A percentile compares a stretch with the other conserved stretches of the same genome.
These are phyloP conservation scores for Fusarium robinianum DNA, from an alignment of 2,329 filamentous ascomycete genomes.

Conservation along the genomic window DNA sequence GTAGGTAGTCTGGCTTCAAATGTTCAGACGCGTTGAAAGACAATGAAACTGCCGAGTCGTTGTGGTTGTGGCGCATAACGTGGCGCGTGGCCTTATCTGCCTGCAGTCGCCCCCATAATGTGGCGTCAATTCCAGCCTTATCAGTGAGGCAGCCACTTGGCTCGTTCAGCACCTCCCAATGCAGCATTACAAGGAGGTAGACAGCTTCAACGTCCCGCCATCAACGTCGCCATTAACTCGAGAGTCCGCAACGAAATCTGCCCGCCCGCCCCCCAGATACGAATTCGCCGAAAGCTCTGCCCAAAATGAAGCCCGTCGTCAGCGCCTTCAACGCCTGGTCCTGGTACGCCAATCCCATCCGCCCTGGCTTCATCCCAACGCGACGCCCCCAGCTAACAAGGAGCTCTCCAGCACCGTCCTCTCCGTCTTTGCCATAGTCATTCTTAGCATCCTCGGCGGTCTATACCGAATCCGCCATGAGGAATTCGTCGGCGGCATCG, in stretches of 20 bases:
- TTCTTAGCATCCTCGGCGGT: conserved; percentile 66
- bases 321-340: conserved; percentile 92
- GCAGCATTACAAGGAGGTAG: conserved; percentile 25
- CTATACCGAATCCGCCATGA: conserved; percentile 83
- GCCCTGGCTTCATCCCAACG: conserved; percentile 14
- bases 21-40: neutral
- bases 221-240: conserved; percentile 22
- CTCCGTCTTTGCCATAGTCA: conserved; percentile 66
- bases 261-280: neutral
- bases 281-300: conserved; percentile 4
- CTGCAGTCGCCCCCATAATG: conserved; percentile 7
- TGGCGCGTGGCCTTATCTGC: conserved; percentile 13
- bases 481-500: conserved; percentile 76
- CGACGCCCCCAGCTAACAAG: conserved; percentile 35
- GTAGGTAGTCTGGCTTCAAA: neutral
- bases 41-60: neutral
- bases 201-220: conserved; percentile 28
- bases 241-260: conserved; percentile 1
- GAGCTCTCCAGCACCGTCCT: conserved; percentile 67
- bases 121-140: conserved; percentile 33
- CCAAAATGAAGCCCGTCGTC: conserved; percentile 91
- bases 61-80: conserved; percentile 9
- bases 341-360: conserved; percentile 65
- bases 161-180: conserved; percentile 23
- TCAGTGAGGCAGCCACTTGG: conserved; percentile 38